Base-by-base conservation (phyloP, 495 filamentous ascomycete genomes). In the Talaromyces liani region DNA sequence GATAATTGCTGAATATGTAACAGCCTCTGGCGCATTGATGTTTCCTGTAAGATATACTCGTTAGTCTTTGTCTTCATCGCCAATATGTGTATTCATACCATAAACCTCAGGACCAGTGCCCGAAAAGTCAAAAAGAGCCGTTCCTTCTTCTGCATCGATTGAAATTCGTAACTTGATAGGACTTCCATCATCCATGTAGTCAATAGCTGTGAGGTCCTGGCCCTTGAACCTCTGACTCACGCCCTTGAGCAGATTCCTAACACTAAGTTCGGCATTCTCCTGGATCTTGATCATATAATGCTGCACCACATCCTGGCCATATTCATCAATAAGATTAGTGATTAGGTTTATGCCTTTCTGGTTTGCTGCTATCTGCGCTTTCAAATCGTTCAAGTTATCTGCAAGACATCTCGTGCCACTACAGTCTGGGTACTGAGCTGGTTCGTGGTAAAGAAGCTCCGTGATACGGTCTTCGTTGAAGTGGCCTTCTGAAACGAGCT, bases 251-350 rank as follows among this genome's bases (percentile, higher is more conserved):
- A 97, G 80, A 64, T 84, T 87, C 57, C 90, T 83, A 8, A 97
- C 93, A 66, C 87, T 88, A 7, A 85, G 71, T 68, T 95, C 92
- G 22, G 93, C 94, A 68, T 97, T 97, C 60, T 88, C 85, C 71
- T 98, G 93, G 69, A 98, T 98, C 55, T 84, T 87, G 14, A 83
- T 72, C 93, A 97, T 98, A 73, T 97, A 97, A 72, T 93, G 92
- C 67, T 92, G 85, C 1, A 97, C 94, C 0, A 91, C 90, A 1
- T 88, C 82, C 70, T 93, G 89, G n/a, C 90, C 88, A 65, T 96
- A 97, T 66, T 97, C 93, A 45, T 86, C 84, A 67, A 97, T 94
- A 4, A 98, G 77, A 0, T 80, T 77, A 41, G 82, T 83, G 63
- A 98, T 96, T 33, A 98, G 83, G 57, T 85, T 91, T 65, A 97